A percentile compares a stretch with the other conserved stretches of the same genome.
phyloP scores from a whole-genome alignment of 768 basidiomycete species.

The Leccinellum luteum region DNA sequence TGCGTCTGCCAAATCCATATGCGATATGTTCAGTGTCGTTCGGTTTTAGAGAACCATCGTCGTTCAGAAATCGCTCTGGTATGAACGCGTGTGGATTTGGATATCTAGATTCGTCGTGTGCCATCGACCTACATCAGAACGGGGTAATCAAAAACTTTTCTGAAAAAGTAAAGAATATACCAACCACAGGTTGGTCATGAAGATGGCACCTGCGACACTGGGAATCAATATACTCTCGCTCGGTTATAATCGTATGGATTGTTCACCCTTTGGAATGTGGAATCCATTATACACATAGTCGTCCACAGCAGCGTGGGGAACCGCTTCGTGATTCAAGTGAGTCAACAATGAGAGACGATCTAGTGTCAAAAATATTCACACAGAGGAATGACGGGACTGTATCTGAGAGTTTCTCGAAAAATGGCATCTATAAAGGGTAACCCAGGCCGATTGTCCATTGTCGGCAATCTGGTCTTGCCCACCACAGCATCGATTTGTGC shows the following conservation, averaged over 20 bases:
- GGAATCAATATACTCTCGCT: background rate
- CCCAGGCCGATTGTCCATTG: background rate
- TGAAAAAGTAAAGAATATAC: background rate
- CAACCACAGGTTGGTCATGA: background rate
- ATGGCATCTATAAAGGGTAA: background rate
- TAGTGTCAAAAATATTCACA: background rate
- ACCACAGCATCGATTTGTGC: background rate
- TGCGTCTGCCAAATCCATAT: background rate
- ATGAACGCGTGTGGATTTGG: background rate
- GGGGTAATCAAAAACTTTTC: background rate
- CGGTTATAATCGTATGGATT: background rate
- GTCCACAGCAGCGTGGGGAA: background rate
- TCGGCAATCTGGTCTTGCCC: background rate
- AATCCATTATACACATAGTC: background rate
- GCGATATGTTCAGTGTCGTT: background rate
- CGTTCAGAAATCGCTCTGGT: background rate
- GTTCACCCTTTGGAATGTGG: background rate
- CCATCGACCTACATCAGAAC: background rate
- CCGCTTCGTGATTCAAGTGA: background rate
- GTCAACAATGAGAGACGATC: background rate
- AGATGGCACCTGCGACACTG: background rate
- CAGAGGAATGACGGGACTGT: background rate
- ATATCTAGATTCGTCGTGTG: background rate
- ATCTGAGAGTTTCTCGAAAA: background rate
- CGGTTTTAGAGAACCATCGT: background rate